Conservation (phyloP, 805 yeast genomes). For the Candida taoyuanica region DNA sequence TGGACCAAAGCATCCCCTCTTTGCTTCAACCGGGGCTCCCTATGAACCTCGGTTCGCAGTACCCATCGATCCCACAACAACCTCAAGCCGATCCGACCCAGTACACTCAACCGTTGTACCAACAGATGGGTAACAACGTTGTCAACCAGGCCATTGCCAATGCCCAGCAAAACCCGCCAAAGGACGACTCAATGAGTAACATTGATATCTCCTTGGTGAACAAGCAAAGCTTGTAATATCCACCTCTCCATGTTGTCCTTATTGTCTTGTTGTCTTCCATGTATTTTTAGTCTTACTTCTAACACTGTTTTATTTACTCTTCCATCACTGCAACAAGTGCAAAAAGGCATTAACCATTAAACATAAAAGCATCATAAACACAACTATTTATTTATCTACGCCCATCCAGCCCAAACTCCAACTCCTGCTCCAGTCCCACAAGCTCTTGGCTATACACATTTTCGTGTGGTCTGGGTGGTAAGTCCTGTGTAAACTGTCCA, state of each 20-base stretch:
- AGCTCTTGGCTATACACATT: slow-evolving; percentile 25
- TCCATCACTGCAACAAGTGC: neutral
- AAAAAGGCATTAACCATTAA: too few relatives aligned
- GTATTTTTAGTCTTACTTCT: neutral
- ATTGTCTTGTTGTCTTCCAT: slow-evolving; percentile 1
- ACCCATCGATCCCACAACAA: slow-evolving; percentile 12
- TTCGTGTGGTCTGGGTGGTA: slow-evolving; percentile 64
- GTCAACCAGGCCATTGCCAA: slow-evolving; percentile 27
- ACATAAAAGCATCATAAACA: too few relatives aligned
- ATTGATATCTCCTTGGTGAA: slow-evolving; percentile 26
- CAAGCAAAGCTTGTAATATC: slow-evolving; percentile 18
- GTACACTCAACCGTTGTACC: slow-evolving; percentile 7
- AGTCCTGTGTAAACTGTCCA: slow-evolving; percentile 38
- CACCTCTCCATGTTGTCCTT: too few relatives aligned
- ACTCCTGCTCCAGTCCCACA: slow-evolving; percentile 54
- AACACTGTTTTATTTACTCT: neutral
- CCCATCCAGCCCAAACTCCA: slow-evolving; percentile 61
- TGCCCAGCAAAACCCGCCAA: slow-evolving; percentile 23
- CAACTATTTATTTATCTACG: too few relatives aligned
- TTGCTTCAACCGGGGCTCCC: slow-evolving; percentile 20
- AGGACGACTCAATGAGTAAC: slow-evolving; percentile 22
- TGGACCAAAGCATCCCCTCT: slow-evolving; percentile 28
- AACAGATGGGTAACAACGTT: slow-evolving; percentile 12
- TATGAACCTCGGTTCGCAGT: slow-evolving; percentile 6
- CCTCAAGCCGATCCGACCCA: too few relatives aligned